Conservation (phyloP, 257 asterid species). For the Solanum chiquidenum region DNA sequence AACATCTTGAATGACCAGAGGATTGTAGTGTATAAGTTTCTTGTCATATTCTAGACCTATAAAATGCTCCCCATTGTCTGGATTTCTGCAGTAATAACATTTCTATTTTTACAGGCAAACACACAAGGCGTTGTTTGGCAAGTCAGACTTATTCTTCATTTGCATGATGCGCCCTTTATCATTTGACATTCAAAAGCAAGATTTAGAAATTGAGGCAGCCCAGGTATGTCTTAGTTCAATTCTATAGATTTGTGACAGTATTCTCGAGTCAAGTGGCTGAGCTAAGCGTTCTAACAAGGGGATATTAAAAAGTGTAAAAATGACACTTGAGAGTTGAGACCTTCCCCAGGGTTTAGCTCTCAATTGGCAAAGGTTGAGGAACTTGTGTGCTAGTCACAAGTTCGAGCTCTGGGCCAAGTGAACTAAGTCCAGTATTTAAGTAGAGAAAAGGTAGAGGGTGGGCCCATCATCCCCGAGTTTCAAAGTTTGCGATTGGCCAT, state of each 20-base stretch:
- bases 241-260: neutral
- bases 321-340: neutral
- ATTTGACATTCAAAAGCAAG: constrained; percentile 52
- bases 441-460: neutral
- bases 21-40: neutral
- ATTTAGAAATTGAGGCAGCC: constrained; percentile 67
- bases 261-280: neutral
- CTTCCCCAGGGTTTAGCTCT: neutral
- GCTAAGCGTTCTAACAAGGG: neutral
- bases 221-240: constrained; percentile 25
- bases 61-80: neutral
- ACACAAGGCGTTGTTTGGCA: constrained; percentile 39
- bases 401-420: neutral
- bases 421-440: neutral
- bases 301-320: neutral
- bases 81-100: neutral
- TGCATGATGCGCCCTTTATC: constrained; percentile 61
- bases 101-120: constrained; percentile 31
- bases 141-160: constrained; percentile 11
- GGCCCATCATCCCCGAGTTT: neutral
- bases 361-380: neutral
- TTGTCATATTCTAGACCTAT: neutral
- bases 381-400: neutral
- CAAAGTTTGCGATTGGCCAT: neutral
- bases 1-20: neutral